Conservation (phyloP, 495 filamentous ascomycete genomes). For the Margaritispora aquatica region DNA sequence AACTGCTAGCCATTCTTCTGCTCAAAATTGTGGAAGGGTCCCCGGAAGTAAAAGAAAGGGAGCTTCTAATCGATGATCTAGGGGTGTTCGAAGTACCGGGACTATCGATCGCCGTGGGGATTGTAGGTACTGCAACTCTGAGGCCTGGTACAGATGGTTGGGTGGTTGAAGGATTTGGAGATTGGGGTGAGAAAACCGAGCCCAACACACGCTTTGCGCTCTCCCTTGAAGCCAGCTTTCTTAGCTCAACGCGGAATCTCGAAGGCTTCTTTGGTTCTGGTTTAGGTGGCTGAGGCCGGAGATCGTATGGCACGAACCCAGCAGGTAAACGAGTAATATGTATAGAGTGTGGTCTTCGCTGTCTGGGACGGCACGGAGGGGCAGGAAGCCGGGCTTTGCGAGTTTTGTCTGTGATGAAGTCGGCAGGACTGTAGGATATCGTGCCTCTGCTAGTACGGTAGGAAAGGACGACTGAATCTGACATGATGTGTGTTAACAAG, state of each 20-base stretch:
- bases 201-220: slow-evolving; percentile 29
- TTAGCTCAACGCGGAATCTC: slow-evolving; percentile 22
- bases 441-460: slow-evolving; percentile 16
- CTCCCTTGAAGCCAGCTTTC: slow-evolving; percentile 32
- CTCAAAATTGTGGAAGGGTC: slow-evolving; percentile 19
- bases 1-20: slow-evolving; percentile 6
- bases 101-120: slow-evolving; percentile 6
- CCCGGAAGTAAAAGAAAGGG: slow-evolving; percentile 10
- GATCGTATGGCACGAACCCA: slow-evolving; percentile 42
- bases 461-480: slow-evolving; percentile 8
- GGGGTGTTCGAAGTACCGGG: slow-evolving; percentile 5
- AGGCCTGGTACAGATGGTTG: slow-evolving; percentile 17
- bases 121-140: slow-evolving; percentile 8
- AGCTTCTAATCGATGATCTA: slow-evolving; percentile 2
- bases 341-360: slow-evolving; percentile 46
- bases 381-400: slow-evolving; percentile 26
- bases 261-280: slow-evolving; percentile 22
- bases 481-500: slow-evolving; percentile 17
- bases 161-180: slow-evolving; percentile 15
- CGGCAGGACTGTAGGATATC: slow-evolving; percentile 15
- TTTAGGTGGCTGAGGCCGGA: slow-evolving; percentile 29
- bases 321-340: slow-evolving; percentile 49
- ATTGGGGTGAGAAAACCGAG: slow-evolving; percentile 26
- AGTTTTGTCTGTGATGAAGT: neutral
- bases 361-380: slow-evolving; percentile 43